Evolutionary conservation across 345 rosid species (phyloP).

Genomic region (Eucalyptus sp.): DNA sequence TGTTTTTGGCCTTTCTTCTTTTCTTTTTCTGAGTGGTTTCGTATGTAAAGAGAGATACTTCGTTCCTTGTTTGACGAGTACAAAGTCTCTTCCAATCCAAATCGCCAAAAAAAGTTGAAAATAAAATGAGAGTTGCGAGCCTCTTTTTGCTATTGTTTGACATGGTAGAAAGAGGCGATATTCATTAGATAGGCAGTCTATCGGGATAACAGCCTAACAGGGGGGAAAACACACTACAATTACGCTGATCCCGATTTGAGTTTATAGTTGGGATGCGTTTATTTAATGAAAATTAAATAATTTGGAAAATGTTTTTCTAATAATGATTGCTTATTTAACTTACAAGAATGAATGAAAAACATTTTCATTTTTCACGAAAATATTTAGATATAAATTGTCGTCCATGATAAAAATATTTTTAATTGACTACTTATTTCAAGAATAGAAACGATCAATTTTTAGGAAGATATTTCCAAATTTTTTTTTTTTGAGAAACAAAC

Average conservation of each 20-base stretch:
- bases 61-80: neutral
- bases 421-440: neutral
- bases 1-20: neutral
- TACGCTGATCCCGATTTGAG: rapidly evolving
- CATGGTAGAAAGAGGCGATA: neutral
- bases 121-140: neutral
- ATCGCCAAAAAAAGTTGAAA: neutral
- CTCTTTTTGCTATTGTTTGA: neutral
- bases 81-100: neutral
- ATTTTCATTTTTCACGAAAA: too few species aligned
- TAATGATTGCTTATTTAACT: neutral
- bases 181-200: neutral
- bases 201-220: neutral
- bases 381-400: too few species aligned
- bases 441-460: neutral
- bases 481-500: rapidly evolving
- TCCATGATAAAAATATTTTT: too few species aligned
- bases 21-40: neutral
- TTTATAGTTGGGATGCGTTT: too few species aligned
- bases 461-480: neutral
- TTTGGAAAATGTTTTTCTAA: too few species aligned
- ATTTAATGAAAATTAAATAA: too few species aligned
- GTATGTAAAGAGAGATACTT: neutral
- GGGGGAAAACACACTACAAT: neutral
- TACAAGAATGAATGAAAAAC: neutral